Percentiles rank a stretch among this genome's conserved stretches.
Conservation (phyloP, 2,329 filamentous ascomycete genomes). For the Aphanoascus verrucosus region DNA sequence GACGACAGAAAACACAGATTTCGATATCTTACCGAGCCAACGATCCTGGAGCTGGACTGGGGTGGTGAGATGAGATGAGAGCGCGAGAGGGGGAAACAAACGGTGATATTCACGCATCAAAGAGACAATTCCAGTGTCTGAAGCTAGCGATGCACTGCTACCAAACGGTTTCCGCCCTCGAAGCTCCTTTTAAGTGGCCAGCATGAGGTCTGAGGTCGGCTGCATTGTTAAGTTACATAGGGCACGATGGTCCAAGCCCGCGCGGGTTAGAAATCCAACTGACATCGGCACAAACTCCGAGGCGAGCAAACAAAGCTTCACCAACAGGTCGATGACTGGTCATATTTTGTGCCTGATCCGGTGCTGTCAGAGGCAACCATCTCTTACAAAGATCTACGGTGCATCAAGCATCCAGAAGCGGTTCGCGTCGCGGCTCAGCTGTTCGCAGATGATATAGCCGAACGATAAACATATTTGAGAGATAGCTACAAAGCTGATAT, state of each 20-base stretch:
- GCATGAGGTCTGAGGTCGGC: too few species aligned
- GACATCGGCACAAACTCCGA: too few species aligned
- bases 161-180: not conserved
- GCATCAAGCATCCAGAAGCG: not conserved
- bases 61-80: not conserved
- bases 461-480: too few species aligned
- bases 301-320: not conserved
- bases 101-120: slow-evolving; percentile 3
- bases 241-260: too few species aligned
- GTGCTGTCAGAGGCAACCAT: not conserved
- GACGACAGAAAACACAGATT: not conserved
- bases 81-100: not conserved
- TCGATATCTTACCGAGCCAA: not conserved
- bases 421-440: not conserved
- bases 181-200: not conserved
- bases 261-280: too few species aligned
- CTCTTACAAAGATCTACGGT: not conserved
- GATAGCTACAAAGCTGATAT: not conserved
- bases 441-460: not conserved
- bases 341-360: not conserved
- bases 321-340: not conserved
- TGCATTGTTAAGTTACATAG: too few species aligned
- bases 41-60: not conserved
- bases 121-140: not conserved
- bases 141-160: slow-evolving; percentile 5